Base-by-base conservation (phyloP, 768 basidiomycete genomes). In the Lentinula aciculospora region DNA sequence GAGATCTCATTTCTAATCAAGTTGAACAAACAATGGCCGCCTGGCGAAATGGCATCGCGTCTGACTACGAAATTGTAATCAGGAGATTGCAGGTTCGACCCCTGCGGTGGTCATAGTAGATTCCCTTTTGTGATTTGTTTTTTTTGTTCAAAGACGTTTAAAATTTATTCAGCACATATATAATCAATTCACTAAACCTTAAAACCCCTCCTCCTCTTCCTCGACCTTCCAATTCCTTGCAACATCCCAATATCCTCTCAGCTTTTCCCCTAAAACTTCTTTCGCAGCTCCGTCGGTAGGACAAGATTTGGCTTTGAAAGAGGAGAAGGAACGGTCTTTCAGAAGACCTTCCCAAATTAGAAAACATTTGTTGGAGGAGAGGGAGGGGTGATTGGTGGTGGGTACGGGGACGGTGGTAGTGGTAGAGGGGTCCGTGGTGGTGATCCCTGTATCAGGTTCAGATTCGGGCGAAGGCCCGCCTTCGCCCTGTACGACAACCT, bases 11-110 rank as follows among this genome's bases (percentile, higher is more conserved):
- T 15, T 36, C n/a, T n/a, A n/a, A n/a, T n/a, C n/a, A n/a, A n/a
- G n/a, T n/a, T n/a, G n/a, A n/a, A 32, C 3, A 1, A 6, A 1
- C 32, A 32, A 7, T 34, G 87, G 86, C 86, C 85, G 87, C 83
- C 84, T 88, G 88, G 88, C 87, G 86, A 88, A 89, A 88, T 89
- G 88, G 88, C 86, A 90, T 88, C 87, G 88, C 86, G 87, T 89
- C 86, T 89, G 87, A 88, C 88, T 88, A 87, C 86, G 86, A 87
- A 19, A 4, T 23, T n/a, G 36, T 45, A 87, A 89, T 88, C 88
- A 89, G 86, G 87, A 89, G 88, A 88, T 89, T 88, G 87, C 85
- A 89, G 86, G 88, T 90, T 89, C 87, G 86, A 89, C 79, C 82
- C 87, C 86, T 91, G 86, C 84, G 82, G 85, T 85, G 87, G 85